A percentile compares a stretch with the other conserved stretches of the same genome.
Conservation (phyloP, 2,329 filamentous ascomycete genomes). For the Setomelanomma holmii region DNA sequence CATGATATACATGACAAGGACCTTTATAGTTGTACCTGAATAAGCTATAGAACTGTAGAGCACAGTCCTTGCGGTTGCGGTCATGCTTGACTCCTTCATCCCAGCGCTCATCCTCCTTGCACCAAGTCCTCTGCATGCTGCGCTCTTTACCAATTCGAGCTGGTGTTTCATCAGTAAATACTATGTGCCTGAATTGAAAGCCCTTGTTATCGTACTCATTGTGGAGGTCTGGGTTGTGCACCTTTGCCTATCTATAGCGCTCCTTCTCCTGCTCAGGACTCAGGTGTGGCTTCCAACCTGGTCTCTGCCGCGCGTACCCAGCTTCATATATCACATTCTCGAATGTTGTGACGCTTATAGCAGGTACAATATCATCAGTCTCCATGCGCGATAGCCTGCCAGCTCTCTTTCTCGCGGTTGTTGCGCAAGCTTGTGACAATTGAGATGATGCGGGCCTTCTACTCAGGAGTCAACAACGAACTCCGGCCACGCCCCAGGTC, state of each 20-base stretch:
- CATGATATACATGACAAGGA: slow-evolving; percentile 1
- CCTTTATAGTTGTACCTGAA: slow-evolving; percentile 4
- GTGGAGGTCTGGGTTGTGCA: neutral
- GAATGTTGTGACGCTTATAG: neutral
- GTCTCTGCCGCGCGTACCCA: neutral
- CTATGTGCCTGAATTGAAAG: neutral
- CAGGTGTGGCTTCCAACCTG: neutral
- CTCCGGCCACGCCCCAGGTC: too few relatives aligned
- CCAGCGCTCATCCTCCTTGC: neutral
- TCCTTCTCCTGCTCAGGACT: neutral
- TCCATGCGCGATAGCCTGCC: neutral
- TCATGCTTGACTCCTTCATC: neutral
- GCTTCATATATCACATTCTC: neutral
- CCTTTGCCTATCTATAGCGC: neutral
- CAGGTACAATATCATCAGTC: neutral
- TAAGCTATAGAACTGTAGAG: neutral
- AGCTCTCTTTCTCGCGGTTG: neutral
- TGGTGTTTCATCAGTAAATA: neutral
- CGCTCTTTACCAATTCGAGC: neutral
- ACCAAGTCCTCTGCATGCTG: neutral
- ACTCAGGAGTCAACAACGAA: too few relatives aligned
- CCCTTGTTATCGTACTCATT: neutral
- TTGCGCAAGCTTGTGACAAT: too few relatives aligned
- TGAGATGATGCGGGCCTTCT: too few relatives aligned
- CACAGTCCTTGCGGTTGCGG: neutral